Base-by-base conservation (phyloP, 139 green algal genomes). In the Spirogloea muscicola region DNA sequence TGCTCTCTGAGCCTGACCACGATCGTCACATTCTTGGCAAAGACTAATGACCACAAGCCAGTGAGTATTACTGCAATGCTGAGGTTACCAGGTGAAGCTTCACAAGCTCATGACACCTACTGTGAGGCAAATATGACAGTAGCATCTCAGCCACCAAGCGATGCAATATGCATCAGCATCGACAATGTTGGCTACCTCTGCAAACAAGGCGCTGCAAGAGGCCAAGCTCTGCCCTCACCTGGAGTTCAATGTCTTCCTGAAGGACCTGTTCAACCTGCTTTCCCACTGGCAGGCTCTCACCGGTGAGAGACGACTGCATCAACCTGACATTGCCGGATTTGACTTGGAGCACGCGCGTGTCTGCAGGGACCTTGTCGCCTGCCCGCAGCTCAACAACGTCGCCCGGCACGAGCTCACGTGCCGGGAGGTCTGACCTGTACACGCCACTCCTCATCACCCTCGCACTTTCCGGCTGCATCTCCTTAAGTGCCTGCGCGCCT, bases 401-500 rank as follows among this genome's bases (percentile, higher is more conserved):
- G 42, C 82, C 82, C 6, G 66, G 51, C 29, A 87, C 82, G 27
- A 87, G 49, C 41, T 87, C 72, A 1, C 37, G 18, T 7, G 82
- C 77, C 3, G 89, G 91, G 13, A 97, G 80, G 55, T 95, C 87
- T 2, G 81, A 16, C 29, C n/a, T 39, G 3, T 21, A 38, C 51
- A 13, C 58, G 18, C 91, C 91, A 49, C 88, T 75, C 0, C 94
- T 84, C 7, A 94, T 67, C 0, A 95, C 89, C 6, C 82, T 86
- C 0, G 93, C 92, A 21, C 85, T 87, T 42, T 96, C 91, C 18
- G 52, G 88, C 65, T 96, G 92, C 85, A 98, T 92, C 69, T 96
- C 89, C 72, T 97, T 98, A 4, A 99, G 80, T 0, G 94, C 93
- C 52, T 98, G 92, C 1, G 98, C n/a, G n/a, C n/a, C n/a, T n/a